Evolutionary conservation across 2,329 filamentous ascomycete species (phyloP).

Genomic region (Coniochaeta pulveracea): DNA sequence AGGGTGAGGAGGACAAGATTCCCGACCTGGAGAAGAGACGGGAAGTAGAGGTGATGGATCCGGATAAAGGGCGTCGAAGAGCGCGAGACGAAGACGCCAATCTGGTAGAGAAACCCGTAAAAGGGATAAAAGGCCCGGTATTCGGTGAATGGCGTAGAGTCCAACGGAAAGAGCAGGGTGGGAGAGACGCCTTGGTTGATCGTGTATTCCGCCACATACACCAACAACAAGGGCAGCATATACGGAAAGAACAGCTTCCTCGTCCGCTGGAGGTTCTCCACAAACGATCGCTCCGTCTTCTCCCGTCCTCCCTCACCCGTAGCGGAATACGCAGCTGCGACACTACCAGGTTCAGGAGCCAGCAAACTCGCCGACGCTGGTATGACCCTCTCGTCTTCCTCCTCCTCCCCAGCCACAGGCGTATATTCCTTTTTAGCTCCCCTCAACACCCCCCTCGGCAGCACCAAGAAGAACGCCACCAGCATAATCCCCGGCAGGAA

Average conservation of each 20-base stretch:
- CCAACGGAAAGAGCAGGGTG: constrained; percentile 76
- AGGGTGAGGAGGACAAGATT: constrained; percentile 65
- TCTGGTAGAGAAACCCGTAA: constrained; percentile 89
- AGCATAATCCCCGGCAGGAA: constrained; percentile 76
- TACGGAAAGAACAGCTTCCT: constrained; percentile 61
- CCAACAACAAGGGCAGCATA: constrained; percentile 84
- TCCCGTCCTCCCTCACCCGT: constrained; percentile 15
- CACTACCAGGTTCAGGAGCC: constrained; percentile 27
- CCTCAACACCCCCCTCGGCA: constrained; percentile 59
- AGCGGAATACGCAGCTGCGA: constrained; percentile 26
- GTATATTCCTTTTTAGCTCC: constrained; percentile 26
- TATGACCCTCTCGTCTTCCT: constrained; percentile 20
- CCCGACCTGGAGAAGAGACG: constrained; percentile 67
- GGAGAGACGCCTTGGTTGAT: constrained; percentile 94
- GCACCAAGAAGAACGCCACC: constrained; percentile 69
- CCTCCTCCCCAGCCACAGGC: constrained; percentile 21
- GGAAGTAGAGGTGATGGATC: constrained; percentile 69
- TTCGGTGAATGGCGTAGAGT: constrained; percentile 63
- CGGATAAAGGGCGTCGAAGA: constrained; percentile 83
- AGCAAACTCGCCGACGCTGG: constrained; percentile 38
- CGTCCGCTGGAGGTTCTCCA: constrained; percentile 51
- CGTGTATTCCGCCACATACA: constrained; percentile 93
- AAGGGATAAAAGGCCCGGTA: constrained; percentile 88
- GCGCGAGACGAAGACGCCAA: constrained; percentile 88
- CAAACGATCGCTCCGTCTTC: constrained; percentile 20